A percentile compares a stretch with the other conserved stretches of the same genome.
phyloP scores from a whole-genome alignment of 2,329 filamentous ascomycete genomes.

The Beauveria medogensis region DNA sequence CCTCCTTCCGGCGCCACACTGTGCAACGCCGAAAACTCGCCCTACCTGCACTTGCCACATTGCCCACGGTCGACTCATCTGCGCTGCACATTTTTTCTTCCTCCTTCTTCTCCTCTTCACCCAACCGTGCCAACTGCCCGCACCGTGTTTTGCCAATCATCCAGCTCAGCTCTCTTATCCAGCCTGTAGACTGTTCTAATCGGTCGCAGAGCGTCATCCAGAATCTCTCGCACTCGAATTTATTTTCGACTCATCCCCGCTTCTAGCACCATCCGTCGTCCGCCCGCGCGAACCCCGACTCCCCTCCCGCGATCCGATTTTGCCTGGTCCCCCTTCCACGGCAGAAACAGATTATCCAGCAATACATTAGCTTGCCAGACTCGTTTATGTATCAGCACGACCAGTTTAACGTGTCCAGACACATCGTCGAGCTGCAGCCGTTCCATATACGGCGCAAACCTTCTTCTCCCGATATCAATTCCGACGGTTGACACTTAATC shows the following conservation, averaged over 20 bases:
- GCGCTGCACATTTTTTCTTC: constrained; percentile 5
- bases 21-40: constrained; percentile 10
- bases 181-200: constrained; percentile 10
- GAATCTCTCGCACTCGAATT: background rate
- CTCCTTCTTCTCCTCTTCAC: constrained; percentile 6
- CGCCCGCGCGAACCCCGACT: background rate
- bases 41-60: constrained; percentile 8
- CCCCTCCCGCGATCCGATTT: constrained; percentile 8
- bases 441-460: constrained; percentile 94
- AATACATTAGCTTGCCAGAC: constrained; percentile 29
- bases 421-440: constrained; percentile 93
- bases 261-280: constrained; percentile 3
- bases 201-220: constrained; percentile 8
- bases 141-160: constrained; percentile 9
- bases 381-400: constrained; percentile 95
- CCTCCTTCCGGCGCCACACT: background rate
- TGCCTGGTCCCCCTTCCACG: constrained; percentile 5
- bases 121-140: constrained; percentile 8
- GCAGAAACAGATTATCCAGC: constrained; percentile 8
- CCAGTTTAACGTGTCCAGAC: constrained; percentile 82
- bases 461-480: constrained; percentile 81
- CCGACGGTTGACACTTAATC: constrained; percentile 70
- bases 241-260: constrained; percentile 3
- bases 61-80: constrained; percentile 1
- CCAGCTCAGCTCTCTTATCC: background rate